Conservation (phyloP, 2,329 filamentous ascomycete species). For the Penicillium sp. region DNA sequence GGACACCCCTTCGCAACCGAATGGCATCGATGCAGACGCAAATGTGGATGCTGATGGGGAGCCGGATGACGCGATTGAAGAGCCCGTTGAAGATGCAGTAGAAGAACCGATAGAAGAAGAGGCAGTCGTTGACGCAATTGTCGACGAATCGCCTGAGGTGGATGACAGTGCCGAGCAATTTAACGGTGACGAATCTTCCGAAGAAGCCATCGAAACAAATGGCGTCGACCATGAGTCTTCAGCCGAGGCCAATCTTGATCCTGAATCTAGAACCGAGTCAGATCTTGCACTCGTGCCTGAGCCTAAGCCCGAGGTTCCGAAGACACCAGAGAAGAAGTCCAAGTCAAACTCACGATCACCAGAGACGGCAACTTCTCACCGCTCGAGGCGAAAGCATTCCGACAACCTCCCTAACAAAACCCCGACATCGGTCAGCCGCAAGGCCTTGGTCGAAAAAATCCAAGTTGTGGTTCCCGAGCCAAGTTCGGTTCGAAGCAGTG, state of each 20-base stretch:
- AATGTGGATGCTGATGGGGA: constrained; percentile 2
- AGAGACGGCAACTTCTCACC: constrained; percentile 11
- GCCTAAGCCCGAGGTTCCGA: not conserved
- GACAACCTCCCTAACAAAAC: constrained; percentile 15
- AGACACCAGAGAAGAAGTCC: constrained; percentile 16
- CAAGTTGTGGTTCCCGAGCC: constrained; percentile 30
- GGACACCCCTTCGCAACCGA: constrained; percentile 21
- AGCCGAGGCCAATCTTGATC: not conserved
- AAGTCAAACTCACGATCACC: constrained; percentile 18
- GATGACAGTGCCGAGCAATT: constrained; percentile 3
- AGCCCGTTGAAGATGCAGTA: not conserved
- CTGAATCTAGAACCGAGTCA: not conserved
- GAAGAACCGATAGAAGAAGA: not conserved
- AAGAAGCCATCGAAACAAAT: constrained; percentile 11
- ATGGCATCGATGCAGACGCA: constrained; percentile 24
- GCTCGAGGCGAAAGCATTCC: constrained; percentile 10
- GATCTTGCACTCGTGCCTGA: constrained; percentile 2
- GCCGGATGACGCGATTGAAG: not conserved
- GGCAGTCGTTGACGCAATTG: not conserved
- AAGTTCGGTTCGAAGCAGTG: constrained; percentile 13
- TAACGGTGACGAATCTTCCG: constrained; percentile 9
- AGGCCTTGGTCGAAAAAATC: constrained; percentile 24
- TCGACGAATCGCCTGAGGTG: not conserved
- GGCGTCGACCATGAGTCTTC: constrained; percentile 11
- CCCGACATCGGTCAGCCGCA: constrained; percentile 20